phyloP scores from a whole-genome alignment of 768 basidiomycete species.

The Pulveroboletus frians region DNA sequence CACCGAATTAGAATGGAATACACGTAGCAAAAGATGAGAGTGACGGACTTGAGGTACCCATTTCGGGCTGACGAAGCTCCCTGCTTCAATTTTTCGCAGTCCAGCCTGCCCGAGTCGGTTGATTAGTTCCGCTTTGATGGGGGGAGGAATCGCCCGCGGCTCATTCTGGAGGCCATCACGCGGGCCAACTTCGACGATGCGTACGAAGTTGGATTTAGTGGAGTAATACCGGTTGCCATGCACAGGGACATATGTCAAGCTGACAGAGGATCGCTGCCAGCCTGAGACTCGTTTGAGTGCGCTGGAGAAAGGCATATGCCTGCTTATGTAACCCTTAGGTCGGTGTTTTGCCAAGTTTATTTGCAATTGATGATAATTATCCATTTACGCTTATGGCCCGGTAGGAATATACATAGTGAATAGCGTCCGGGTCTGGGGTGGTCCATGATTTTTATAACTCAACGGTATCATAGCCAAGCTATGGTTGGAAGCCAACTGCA shows the following conservation, averaged over 20 bases:
- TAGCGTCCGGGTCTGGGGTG: too few species aligned
- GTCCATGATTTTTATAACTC: too few species aligned
- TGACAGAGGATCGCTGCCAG: background rate
- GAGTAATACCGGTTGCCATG: slow-evolving; percentile 1
- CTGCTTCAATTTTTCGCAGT: slow-evolving; percentile 66
- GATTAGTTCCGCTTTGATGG: slow-evolving; percentile 76
- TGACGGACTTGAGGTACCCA: slow-evolving; percentile 78
- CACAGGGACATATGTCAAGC: background rate
- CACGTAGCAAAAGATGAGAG: background rate
- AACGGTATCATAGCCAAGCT: too few species aligned
- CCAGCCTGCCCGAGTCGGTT: slow-evolving; percentile 69
- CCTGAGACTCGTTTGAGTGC: slow-evolving; percentile 1
- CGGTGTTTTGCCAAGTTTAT: too few species aligned
- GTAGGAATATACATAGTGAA: too few species aligned
- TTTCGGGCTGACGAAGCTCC: slow-evolving; percentile 89
- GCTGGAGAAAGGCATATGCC: slow-evolving; percentile 10
- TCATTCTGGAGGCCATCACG: slow-evolving; percentile 93
- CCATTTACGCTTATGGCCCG: too few species aligned
- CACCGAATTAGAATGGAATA: background rate
- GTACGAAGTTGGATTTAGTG: slow-evolving; percentile 21
- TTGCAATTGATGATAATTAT: too few species aligned
- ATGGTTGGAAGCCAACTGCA: background rate
- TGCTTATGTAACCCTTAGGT: background rate
- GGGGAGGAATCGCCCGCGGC: slow-evolving; percentile 61
- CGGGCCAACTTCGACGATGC: slow-evolving; percentile 85